Evolutionary conservation across 306 rosid species (phyloP).

Genomic region (Inga oerstediana): DNA sequence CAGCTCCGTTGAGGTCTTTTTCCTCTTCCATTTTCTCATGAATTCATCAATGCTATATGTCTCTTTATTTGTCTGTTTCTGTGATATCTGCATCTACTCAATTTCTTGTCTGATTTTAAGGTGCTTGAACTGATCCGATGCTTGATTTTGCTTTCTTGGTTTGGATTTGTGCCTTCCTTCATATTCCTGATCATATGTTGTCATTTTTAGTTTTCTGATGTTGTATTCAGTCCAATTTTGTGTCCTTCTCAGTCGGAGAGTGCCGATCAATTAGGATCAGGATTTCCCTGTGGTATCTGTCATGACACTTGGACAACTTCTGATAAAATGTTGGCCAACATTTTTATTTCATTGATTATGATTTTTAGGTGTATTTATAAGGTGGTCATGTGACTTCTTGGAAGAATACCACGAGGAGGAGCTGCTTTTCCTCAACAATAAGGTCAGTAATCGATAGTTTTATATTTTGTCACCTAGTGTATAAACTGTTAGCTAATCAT

Average conservation of each 20-base stretch:
- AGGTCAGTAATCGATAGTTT: conserved; percentile 49
- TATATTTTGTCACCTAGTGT: neutral
- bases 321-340: neutral
- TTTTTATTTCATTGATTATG: conserved; percentile 18
- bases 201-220: conserved; percentile 16
- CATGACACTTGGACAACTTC: neutral
- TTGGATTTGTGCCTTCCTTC: conserved; percentile 6
- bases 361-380: conserved; percentile 76
- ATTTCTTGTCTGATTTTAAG: neutral
- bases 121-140: conserved; percentile 33
- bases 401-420: conserved; percentile 95
- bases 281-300: conserved; percentile 12
- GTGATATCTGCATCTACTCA: neutral
- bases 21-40: neutral
- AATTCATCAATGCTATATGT: neutral
- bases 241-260: neutral
- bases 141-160: neutral
- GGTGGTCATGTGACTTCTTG: conserved; percentile 98
- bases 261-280: conserved; percentile 38
- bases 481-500: conserved; percentile 3
- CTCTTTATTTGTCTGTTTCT: neutral
- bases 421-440: conserved; percentile 85
- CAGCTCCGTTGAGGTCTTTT: conserved; percentile 61
- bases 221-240: neutral
- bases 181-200: neutral